phyloP scores from a whole-genome alignment of 2,329 filamentous ascomycete genomes.

The Bipolaris gigantea region DNA sequence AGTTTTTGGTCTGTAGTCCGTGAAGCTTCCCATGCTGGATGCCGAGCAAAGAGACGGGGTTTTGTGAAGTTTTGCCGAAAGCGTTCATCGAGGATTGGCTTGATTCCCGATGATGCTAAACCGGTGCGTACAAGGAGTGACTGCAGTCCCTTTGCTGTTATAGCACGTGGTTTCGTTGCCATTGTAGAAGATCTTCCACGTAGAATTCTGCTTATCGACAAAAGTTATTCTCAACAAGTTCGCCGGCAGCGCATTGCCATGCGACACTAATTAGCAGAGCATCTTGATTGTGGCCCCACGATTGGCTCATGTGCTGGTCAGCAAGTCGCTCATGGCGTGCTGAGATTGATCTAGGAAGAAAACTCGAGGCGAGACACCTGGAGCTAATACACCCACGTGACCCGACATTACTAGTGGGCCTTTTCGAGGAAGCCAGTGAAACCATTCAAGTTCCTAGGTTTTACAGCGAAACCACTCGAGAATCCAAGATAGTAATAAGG shows the following conservation, averaged over 20 bases:
- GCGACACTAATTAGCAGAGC: not conserved
- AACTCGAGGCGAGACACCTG: not conserved
- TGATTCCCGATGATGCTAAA: constrained; percentile 61
- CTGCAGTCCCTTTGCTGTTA: constrained; percentile 59
- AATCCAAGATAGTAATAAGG: not conserved
- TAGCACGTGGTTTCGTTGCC: constrained; percentile 17
- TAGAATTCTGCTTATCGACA: not conserved
- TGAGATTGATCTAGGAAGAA: not conserved
- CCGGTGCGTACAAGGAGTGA: constrained; percentile 64
- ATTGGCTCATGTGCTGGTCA: not conserved
- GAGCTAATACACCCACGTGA: not conserved
- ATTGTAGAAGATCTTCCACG: constrained; percentile 7
- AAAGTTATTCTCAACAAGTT: not conserved
- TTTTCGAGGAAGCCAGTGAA: no score
- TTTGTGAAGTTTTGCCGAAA: constrained; percentile 48
- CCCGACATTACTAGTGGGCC: not conserved
- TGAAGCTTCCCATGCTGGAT: not conserved
- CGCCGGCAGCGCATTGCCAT: not conserved
- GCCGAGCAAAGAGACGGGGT: constrained; percentile 5
- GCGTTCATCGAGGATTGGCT: constrained; percentile 56
- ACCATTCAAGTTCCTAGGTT: not conserved
- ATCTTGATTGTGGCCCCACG: not conserved
- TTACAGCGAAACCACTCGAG: not conserved
- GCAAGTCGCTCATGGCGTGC: not conserved
- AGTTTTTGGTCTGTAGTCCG: constrained; percentile 7